phyloP scores from a whole-genome alignment of 345 rosid genomes.

The Lagerstroemia speciosa region DNA sequence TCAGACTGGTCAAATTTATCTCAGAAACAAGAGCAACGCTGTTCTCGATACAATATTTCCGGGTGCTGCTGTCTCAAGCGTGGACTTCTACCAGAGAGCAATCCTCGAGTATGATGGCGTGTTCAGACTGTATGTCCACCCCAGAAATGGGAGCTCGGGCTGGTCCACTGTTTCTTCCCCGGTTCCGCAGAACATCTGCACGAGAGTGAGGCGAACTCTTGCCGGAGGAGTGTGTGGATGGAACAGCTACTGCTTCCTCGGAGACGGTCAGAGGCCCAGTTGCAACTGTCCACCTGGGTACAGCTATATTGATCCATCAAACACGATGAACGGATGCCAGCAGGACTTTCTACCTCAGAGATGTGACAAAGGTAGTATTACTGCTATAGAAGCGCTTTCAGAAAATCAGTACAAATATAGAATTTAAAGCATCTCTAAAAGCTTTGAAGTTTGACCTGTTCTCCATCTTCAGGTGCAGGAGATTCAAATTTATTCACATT shows the following conservation, averaged over 20 bases:
- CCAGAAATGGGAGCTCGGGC: conserved; percentile 14
- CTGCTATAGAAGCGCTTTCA: too few species aligned
- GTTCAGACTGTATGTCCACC: conserved; percentile 39
- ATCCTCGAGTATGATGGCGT: conserved; percentile 45
- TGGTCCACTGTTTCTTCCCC: too few species aligned
- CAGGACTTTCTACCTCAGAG: conserved; percentile 24
- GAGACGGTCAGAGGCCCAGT: too few species aligned
- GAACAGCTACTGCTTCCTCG: too few species aligned
- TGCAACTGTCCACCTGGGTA: conserved; percentile 43
- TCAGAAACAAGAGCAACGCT: conserved; percentile 16
- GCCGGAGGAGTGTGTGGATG: too few species aligned
- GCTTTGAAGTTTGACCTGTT: too few species aligned
- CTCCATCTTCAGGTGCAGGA: neutral
- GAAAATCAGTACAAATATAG: too few species aligned
- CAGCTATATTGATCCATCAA: conserved; percentile 22
- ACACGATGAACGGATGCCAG: conserved; percentile 31
- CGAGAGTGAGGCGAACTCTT: too few species aligned
- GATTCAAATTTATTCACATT: conserved; percentile 19
- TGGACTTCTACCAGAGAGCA: conserved; percentile 28
- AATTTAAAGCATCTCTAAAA: too few species aligned
- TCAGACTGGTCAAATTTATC: conserved; percentile 37
- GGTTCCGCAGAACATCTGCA: too few species aligned
- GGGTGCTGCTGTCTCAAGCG: neutral
- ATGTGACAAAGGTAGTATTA: conserved; percentile 15
- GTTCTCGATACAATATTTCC: neutral